Conservation (phyloP, 2,329 filamentous ascomycete genomes). For the Penicillium sp. region DNA sequence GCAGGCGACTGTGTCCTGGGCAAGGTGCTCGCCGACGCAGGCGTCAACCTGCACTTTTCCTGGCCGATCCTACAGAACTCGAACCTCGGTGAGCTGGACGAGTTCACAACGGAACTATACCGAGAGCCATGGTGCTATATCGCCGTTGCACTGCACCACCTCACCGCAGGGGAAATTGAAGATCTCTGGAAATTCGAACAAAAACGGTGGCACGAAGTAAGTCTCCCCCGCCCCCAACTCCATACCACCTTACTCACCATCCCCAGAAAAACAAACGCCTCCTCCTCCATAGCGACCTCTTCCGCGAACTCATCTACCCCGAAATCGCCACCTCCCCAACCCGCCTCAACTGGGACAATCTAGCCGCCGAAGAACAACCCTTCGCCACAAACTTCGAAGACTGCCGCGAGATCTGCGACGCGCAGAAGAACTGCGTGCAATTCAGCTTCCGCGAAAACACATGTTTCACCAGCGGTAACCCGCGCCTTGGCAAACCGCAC, state of each 20-base stretch:
- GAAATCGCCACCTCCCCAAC: slow-evolving; percentile 29
- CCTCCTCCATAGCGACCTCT: slow-evolving; percentile 38
- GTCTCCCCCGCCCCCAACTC: slow-evolving; percentile 23
- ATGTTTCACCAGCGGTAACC: slow-evolving; percentile 33
- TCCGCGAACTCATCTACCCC: slow-evolving; percentile 38
- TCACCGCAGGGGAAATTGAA: slow-evolving; percentile 43
- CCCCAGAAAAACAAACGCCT: slow-evolving; percentile 23
- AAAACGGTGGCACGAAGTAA: slow-evolving; percentile 61
- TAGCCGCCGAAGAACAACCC: slow-evolving; percentile 32
- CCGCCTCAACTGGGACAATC: slow-evolving; percentile 35
- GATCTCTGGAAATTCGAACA: slow-evolving; percentile 49
- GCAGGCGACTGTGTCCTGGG: slow-evolving; percentile 53
- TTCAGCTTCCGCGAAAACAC: slow-evolving; percentile 29
- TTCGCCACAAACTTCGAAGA: slow-evolving; percentile 29
- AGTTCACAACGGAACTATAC: slow-evolving; percentile 40
- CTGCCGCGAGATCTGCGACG: slow-evolving; percentile 31
- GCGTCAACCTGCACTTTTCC: slow-evolving; percentile 45
- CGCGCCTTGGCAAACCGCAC: slow-evolving; percentile 29
- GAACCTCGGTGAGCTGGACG: slow-evolving; percentile 44
- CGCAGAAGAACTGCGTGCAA: slow-evolving; percentile 29
- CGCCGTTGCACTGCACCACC: slow-evolving; percentile 51
- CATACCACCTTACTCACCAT: not conserved
- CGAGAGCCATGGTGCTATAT: slow-evolving; percentile 52
- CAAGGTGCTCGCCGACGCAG: slow-evolving; percentile 48
- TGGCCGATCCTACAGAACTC: slow-evolving; percentile 50